Conservation (phyloP, 495 filamentous ascomycete genomes). For the Aspergillus coremiiformis region DNA sequence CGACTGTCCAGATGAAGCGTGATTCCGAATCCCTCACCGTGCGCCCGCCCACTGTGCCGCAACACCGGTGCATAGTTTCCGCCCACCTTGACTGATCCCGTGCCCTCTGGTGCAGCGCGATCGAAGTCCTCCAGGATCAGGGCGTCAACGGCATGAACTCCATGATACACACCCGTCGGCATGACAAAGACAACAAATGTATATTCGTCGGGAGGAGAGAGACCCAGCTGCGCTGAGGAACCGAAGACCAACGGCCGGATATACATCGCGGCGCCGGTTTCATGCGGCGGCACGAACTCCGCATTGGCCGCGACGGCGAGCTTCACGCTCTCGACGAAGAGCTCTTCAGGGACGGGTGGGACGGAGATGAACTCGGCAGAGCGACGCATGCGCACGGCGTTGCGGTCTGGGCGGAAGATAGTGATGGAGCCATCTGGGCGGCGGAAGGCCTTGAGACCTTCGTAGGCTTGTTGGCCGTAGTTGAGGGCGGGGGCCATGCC, state of each 20-base stretch:
- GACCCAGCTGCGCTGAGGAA: slow-evolving; percentile 67
- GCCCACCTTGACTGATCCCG: slow-evolving; percentile 48
- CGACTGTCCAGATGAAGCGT: slow-evolving; percentile 82
- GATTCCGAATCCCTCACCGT: slow-evolving; percentile 68
- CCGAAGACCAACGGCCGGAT: slow-evolving; percentile 84
- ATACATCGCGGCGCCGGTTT: slow-evolving; percentile 82
- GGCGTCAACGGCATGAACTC: slow-evolving; percentile 69
- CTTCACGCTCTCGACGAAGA: slow-evolving; percentile 67
- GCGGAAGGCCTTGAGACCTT: slow-evolving; percentile 89
- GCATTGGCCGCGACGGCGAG: slow-evolving; percentile 80
- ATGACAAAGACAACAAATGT: slow-evolving; percentile 78
- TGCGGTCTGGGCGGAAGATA: slow-evolving; percentile 74
- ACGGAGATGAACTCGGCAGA: slow-evolving; percentile 72
- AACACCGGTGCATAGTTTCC: slow-evolving; percentile 66
- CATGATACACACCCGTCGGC: slow-evolving; percentile 86
- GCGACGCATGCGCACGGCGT: slow-evolving; percentile 73
- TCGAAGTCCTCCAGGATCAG: slow-evolving; percentile 65
- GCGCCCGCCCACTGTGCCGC: slow-evolving; percentile 68
- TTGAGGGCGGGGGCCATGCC: slow-evolving; percentile 87
- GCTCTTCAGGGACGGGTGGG: slow-evolving; percentile 61
- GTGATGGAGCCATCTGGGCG: slow-evolving; percentile 51
- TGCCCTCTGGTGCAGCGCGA: slow-evolving; percentile 47
- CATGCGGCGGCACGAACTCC: slow-evolving; percentile 77
- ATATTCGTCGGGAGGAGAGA: slow-evolving; percentile 81
- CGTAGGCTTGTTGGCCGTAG: slow-evolving; percentile 91